These are phyloP conservation scores for Phytopythium oedochilum DNA, from an alignment of 352 stramenopile genomes.

Conservation along the genomic window DNA sequence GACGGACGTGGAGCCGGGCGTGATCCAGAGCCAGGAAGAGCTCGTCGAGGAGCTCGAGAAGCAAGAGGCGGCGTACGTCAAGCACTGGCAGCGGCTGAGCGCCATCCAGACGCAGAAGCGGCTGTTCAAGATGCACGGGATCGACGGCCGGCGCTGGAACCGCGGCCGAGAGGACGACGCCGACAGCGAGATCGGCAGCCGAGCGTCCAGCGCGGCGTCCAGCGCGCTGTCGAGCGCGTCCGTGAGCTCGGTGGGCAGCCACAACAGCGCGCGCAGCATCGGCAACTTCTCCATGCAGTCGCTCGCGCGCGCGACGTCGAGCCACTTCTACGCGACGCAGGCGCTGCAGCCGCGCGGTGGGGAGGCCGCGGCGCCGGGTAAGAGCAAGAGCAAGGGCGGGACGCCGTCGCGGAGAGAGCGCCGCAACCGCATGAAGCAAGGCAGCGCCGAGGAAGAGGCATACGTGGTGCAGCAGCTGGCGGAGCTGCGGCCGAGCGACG, in stretches of 20 bases:
- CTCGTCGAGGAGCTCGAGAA: slow-evolving; percentile 43
- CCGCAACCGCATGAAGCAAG: slow-evolving; percentile 61
- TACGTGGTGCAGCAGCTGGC: slow-evolving; percentile 49
- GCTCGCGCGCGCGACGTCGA: slow-evolving; percentile 47
- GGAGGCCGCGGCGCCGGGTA: slow-evolving; percentile 4
- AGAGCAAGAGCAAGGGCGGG: slow-evolving; percentile 38
- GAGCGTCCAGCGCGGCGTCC: slow-evolving; percentile 38
- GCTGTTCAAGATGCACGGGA: slow-evolving; percentile 73
- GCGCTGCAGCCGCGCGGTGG: slow-evolving; percentile 11
- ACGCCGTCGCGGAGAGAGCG: slow-evolving; percentile 46
- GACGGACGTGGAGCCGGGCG: slow-evolving; percentile 64
- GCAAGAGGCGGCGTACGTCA: slow-evolving; percentile 38
- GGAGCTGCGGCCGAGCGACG: slow-evolving; percentile 28
- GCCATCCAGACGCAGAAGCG: slow-evolving; percentile 74
- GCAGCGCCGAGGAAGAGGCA: slow-evolving; percentile 61
- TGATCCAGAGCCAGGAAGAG: slow-evolving; percentile 36
- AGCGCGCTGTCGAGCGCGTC: slow-evolving; percentile 61
- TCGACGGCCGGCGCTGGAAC: slow-evolving; percentile 59
- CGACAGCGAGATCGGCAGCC: slow-evolving; percentile 34
- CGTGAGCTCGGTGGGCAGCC: slow-evolving; percentile 68
- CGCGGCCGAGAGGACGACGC: slow-evolving; percentile 21
- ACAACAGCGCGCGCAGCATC: slow-evolving; percentile 64
- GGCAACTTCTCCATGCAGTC: slow-evolving; percentile 69
- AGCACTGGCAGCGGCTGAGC: slow-evolving; percentile 52
- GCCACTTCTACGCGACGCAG: slow-evolving; percentile 71